These are phyloP conservation scores for Platanthera zijinensis DNA, from an alignment of 106 monocot species.

Conservation along the genomic window DNA sequence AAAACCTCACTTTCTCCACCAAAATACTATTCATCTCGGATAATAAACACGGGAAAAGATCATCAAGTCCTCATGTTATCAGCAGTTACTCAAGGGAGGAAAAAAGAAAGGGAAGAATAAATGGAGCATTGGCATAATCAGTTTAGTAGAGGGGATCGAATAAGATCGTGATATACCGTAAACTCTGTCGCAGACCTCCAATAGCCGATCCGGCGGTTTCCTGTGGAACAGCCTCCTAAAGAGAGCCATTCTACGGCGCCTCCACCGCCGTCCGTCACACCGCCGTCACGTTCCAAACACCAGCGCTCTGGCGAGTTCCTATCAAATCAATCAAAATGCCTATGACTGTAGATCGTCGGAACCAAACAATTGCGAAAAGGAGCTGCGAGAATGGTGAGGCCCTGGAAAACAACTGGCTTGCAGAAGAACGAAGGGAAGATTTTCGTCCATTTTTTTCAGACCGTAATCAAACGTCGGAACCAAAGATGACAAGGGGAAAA, in stretches of 20 bases:
- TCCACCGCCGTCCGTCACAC: background rate
- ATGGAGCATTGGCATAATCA: too few species aligned
- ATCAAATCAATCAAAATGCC: background rate
- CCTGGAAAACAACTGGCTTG: background rate
- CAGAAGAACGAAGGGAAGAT: background rate
- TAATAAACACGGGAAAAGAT: too few species aligned
- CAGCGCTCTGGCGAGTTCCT: background rate
- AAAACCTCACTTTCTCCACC: background rate
- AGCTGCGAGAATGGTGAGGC: background rate
- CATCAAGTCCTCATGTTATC: too few species aligned
- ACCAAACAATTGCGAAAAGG: background rate
- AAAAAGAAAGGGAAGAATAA: too few species aligned
- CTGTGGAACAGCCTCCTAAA: slow-evolving; percentile 86
- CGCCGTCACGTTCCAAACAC: background rate
- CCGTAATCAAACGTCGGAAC: background rate
- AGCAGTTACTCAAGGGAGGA: too few species aligned
- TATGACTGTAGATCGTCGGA: background rate
- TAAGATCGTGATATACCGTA: slow-evolving; percentile 45
- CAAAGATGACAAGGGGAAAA: background rate
- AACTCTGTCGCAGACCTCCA: slow-evolving; percentile 93
- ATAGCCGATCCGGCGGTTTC: slow-evolving; percentile 88
- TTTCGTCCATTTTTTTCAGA: background rate
- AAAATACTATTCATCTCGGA: background rate
- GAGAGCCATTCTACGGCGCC: slow-evolving; percentile 56
- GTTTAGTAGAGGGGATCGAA: too few species aligned